Base-by-base conservation (phyloP, 2,329 filamentous ascomycete species). In the Ceratocystis papillata region DNA sequence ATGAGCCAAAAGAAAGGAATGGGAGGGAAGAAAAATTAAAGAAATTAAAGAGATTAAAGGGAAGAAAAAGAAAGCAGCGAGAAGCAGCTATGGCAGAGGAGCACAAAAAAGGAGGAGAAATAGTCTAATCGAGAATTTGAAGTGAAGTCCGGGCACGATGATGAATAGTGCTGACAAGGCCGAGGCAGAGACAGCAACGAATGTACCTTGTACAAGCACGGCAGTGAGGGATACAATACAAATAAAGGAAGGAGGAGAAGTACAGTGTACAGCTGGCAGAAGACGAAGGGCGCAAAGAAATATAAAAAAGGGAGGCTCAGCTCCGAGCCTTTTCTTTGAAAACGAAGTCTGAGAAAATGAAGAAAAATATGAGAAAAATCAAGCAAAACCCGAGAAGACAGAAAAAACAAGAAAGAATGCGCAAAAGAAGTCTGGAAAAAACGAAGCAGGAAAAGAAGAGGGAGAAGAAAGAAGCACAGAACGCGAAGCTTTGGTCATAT, bases 81-180 rank as follows among this genome's bases (percentile, higher is more conserved):
- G 37, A 63, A 20, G 37, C 37, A 41, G 12, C 12, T 41, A 41
- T 41, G 37, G 37, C 3, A 41, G 37, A 53, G 48, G 48, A 53
- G 10, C 22, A 53, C 22, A 53, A 28, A 25, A 25, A 53, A 25
- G 48, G 48, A 53, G 48, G 33, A 63, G 5, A 63, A 45, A 45
- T 44, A 63, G 61, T 28, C 0, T 44, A 28, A 33, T 41, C 10
- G 12, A 41, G 44, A 62, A 33, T 22, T 41, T 15, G 37, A 33
- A 62, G 33, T 37, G 33, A 60, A 60, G 55, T 33, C 33, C 28
- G 25, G 48, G 22, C 48, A 53, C 48, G 48, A 53, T 22, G 48
- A 25, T 22, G 48, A 25, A 10, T 10, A 17, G 37, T 41, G 37
- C n/a, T 37, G 57, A 28, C 15, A 59, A 61, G 48, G 48, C 48